These are phyloP conservation scores for Sideroxylon spinosum DNA, from an alignment of 179 eudicot species.

Conservation along the genomic window DNA sequence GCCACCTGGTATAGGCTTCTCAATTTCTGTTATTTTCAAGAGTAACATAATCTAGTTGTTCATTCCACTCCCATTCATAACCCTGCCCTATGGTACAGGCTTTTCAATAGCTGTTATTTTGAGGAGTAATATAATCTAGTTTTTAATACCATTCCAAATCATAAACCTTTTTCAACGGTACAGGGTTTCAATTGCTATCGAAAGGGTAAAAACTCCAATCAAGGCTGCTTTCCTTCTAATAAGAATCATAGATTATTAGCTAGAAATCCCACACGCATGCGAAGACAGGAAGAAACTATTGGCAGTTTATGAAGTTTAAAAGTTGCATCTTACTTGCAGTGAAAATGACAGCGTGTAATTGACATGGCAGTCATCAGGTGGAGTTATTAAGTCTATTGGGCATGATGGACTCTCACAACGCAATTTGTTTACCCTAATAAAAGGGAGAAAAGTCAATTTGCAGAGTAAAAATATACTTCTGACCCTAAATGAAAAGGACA, in stretches of 20 bases:
- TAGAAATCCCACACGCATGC: neutral
- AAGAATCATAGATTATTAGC: neutral
- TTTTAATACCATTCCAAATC: neutral
- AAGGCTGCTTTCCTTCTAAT: neutral
- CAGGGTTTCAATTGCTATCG: neutral
- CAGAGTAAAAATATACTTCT: neutral
- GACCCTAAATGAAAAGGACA: slow-evolving; percentile 9
- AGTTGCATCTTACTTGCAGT: slow-evolving; percentile 56
- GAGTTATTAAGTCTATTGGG: slow-evolving; percentile 68
- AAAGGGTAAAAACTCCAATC: neutral
- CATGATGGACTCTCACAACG: slow-evolving; percentile 69
- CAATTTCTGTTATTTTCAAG: neutral
- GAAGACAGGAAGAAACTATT: neutral
- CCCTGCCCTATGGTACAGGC: neutral
- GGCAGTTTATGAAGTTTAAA: slow-evolving; percentile 2
- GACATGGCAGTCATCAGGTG: slow-evolving; percentile 90
- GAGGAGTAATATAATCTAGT: too few relatives aligned
- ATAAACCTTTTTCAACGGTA: neutral
- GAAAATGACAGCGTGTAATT: slow-evolving; percentile 76
- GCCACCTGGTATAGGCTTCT: neutral
- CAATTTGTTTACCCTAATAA: slow-evolving; percentile 54
- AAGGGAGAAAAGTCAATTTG: slow-evolving; percentile 14
- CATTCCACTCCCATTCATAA: neutral
- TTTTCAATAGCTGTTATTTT: too few relatives aligned
- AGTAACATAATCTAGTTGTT: neutral